Percentiles rank a stretch among this genome's conserved stretches.
phyloP scores from a whole-genome alignment of 176 grass and related monocot species.

The Aegilops tauschii region DNA sequence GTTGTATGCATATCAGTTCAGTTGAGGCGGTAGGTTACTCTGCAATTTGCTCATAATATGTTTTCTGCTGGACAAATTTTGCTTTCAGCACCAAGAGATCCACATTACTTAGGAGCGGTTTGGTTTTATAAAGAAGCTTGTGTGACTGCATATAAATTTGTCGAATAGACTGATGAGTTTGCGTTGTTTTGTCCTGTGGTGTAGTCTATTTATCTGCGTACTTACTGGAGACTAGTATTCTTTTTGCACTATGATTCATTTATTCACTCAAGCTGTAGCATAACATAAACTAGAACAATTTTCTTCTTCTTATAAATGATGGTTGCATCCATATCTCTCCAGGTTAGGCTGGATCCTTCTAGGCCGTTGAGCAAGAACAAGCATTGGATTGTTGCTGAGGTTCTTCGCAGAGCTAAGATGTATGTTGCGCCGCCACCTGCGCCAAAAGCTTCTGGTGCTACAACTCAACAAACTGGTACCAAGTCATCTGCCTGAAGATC shows the following conservation, averaged over 20 bases:
- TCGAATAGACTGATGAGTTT: not conserved
- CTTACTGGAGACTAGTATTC: not conserved
- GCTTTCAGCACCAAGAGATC: not conserved
- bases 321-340: not conserved
- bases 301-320: not conserved
- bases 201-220: not conserved
- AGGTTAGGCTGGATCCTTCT: slow-evolving; percentile 81
- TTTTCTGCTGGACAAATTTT: not conserved
- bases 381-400: slow-evolving; percentile 72
- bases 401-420: slow-evolving; percentile 72
- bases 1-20: not conserved
- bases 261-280: too few species aligned
- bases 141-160: too few species aligned
- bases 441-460: slow-evolving; percentile 2
- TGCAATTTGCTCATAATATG: slow-evolving; percentile 7
- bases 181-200: not conserved
- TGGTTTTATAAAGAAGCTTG: not conserved
- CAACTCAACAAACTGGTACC: slow-evolving; percentile 1
- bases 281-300: too few species aligned
- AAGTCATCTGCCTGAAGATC: slow-evolving; percentile 30
- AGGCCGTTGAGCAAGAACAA: slow-evolving; percentile 80
- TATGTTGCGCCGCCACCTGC: slow-evolving; percentile 44
- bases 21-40: not conserved
- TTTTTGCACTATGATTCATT: slow-evolving; percentile 19
- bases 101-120: not conserved